Evolutionary conservation across 768 basidiomycete species (phyloP), one percentile per base, ranked within the genome.

Genomic region (Hortiboletus campestris): DNA sequence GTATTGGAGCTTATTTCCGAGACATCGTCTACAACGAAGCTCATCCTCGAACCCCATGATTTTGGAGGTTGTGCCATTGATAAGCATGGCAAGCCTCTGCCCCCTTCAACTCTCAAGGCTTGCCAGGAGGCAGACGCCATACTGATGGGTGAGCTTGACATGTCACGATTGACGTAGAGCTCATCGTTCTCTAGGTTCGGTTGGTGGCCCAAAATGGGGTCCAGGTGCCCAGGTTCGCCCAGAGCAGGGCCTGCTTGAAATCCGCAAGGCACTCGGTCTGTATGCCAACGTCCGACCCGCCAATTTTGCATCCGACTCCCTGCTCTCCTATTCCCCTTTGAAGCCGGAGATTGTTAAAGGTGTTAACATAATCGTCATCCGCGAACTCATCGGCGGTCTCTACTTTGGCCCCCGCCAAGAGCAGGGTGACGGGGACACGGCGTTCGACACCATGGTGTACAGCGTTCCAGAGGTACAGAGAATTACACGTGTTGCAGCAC

Each of bases 181-280:
- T 61, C 39, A 65, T 43, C 49, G 34, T 40, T 20, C 20, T n/a
- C 17, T 53, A 98, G 96, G 96, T 62, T 88, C 96, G 19, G 91
- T 98, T 62, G 97, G 97, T 55, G 97, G 97, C n/a, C 97, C 97
- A 14, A 98, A 98, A 74, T 99, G 97, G 97, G 95, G 94, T 46
- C 89, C 95, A 3, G 83, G 86, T 53, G 81, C 84, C 57, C 87
- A 88, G 71, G 84, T 98, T 51, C 86, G 97, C 53, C 97, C 97
- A 17, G 97, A 99, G 72, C 84, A 84, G 57, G 97, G 97, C 51
- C 82, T 99, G 12, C 85, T 99, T 29, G 70, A 77, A 8, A 82
- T 99, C 49, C 87, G 97, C 62, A 98, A 99, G 74, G 84, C 83
- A 29, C 86, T 98, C 51, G 96, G 94, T 20, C 83, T 98, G 46